These are phyloP conservation scores for Trichoderma sp. DNA, from an alignment of 2,329 filamentous ascomycete genomes.

Conservation along the genomic window DNA sequence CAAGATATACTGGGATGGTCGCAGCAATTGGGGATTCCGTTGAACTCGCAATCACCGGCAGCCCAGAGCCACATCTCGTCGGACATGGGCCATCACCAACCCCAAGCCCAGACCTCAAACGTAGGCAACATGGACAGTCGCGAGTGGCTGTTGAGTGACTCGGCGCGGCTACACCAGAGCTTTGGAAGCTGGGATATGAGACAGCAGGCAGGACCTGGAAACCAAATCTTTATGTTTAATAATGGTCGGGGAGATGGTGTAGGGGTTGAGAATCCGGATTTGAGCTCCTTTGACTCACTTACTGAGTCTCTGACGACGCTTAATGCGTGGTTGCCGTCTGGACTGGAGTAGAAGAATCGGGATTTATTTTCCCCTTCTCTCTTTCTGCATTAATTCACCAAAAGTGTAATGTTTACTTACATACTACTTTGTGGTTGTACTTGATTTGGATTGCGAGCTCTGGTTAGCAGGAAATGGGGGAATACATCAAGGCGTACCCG, in stretches of 20 bases:
- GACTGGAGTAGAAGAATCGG: constrained; percentile 31
- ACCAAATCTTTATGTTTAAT: constrained; percentile 33
- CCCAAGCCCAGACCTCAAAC: constrained; percentile 22
- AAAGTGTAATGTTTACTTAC: background rate
- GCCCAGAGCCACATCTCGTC: constrained; percentile 16
- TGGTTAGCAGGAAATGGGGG: background rate
- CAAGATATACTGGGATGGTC: constrained; percentile 31
- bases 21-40: constrained; percentile 1
- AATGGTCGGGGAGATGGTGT: constrained; percentile 23
- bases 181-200: constrained; percentile 53
- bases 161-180: constrained; percentile 57
- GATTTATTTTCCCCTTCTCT: background rate
- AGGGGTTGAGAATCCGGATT: constrained; percentile 24
- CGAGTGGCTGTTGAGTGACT: constrained; percentile 58
- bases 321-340: constrained; percentile 36
- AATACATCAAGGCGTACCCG: background rate
- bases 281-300: constrained; percentile 34
- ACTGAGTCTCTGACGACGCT: constrained; percentile 30
- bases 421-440: background rate
- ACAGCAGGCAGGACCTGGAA: constrained; percentile 26
- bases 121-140: constrained; percentile 46
- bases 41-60: background rate
- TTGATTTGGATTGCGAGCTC: background rate
- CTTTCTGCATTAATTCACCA: background rate
- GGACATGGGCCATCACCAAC: constrained; percentile 25